Evolutionary conservation across 1,284 basidiomycete species (phyloP), one percentile per base, ranked within the genome.

Genomic region (Rhodofomes roseus): DNA sequence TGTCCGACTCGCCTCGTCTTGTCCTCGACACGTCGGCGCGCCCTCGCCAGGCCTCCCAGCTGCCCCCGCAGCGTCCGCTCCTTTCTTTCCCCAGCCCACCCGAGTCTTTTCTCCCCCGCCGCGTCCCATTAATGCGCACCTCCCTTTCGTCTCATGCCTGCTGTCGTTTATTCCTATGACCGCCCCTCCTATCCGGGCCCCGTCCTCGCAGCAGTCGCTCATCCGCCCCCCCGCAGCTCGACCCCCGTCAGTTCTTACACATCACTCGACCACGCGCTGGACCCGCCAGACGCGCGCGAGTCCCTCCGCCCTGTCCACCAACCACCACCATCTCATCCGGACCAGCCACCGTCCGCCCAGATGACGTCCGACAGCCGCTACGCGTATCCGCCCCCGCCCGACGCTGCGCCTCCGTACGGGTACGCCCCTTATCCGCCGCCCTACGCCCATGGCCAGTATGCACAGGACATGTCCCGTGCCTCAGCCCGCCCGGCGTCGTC

Each of bases 321-420:
- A 58, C 63, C 65, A 58, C 60, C 58, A 46, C 56, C 50, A 52
- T 36, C 66, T n/a, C 60, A 51, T 34, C 52, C 59, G 39, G 40
- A 55, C 58, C 56, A 60, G 36, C 34, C 62, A n/a, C 29, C 58
- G 18, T 55, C 60, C 37, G 52, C 70, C 5, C 65, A 66, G 39
- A 83, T 85, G 81, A 74, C 82, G 25, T 79, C 82, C 54, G 84
- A 86, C 71, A 76, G 79, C 41, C 76, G 84, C 62, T 84, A 84
- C 67, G 75, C 84, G 70, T 87, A 88, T 70, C 74, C 76, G 54
- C 77, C 60, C 74, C 76, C 61, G 71, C 77, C 63, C 72, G 75
- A 60, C 71, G 65, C 70, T 72, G 60, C 71, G 81, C 84, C 71
- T 76, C 68, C 76, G 41, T 87, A 89, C 70, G 80, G 81, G 62